Evolutionary conservation across 1,139 yeast species (phyloP), one percentile per base, ranked within the genome.

Genomic region (Kodamaea sp.): DNA sequence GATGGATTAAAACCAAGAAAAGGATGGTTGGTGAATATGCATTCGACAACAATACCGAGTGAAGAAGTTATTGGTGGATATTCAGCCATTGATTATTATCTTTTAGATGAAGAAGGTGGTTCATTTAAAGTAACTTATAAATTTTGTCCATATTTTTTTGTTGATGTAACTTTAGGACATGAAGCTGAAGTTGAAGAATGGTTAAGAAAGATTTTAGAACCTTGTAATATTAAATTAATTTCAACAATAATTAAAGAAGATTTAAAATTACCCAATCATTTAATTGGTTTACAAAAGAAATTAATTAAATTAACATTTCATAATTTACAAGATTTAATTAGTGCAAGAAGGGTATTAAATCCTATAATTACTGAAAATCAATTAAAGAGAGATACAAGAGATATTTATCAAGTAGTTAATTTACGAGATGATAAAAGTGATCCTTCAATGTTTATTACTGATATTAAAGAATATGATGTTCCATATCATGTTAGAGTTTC

Each of bases 41-140:
- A 85, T 62, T 68, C 84, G 6, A 75, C 87, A 2, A 75, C 82
- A 1, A 62, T 82, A 7, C 77, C 81, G 11, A 67, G 78, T 25
- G 76, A 75, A 7, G 75, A 74, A 6, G 56, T 75, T 11, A 68
- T 79, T 2, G 95, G 94, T 7, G 60, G 61, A 7, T 70, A 78
- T 35, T 78, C 97, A 0, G 98, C 92, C 4, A 97, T 92, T 4
- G 97, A 92, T 55, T 89, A 85, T 60, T 94, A 94, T 58, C 94
- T 94, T 51, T 65, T 94, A n/a, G 97, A 92, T 57, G 96, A 88
- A 54, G 97, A 90, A 62, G 99, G 99, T 32, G 98, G 97, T 3
- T 80, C 87, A 29, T 94, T 94, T 68, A 92, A 90, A 58, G 82
- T 90, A 3, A 84, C 96, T 0, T 63, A 86, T 12, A 83, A 78